Base-by-base conservation (phyloP, 208 protist species). In the Porcisia deanei region DNA sequence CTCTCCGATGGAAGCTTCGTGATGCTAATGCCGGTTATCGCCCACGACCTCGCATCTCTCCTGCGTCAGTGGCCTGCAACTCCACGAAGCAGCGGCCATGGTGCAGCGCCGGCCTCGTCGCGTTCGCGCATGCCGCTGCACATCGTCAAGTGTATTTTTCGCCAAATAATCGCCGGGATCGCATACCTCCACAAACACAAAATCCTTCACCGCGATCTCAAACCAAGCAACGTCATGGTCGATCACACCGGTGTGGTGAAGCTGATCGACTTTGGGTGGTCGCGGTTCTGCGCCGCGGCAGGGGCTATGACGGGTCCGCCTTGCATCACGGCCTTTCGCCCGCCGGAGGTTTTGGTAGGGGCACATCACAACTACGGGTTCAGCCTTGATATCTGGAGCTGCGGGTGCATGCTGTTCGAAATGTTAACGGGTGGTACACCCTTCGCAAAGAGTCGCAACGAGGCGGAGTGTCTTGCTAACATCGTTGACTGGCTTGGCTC, bases 381-480 rank as follows among this genome's bases (percentile, higher is more conserved):
- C 30, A 80, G 95, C 34, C 91, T 99, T 52, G 98, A 99, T 77
- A 73, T 99, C 34, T 99, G 97, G 98, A 97, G 94, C 63, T 89
- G 86, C 54, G 99, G 97, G 34, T 99, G 98, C 83, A 98, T 99
- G 16, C 83, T 99, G 16, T 99, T 98, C 34, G 99, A 99, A 88
- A 91, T 99, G 77, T 77, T 99, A 34, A 87, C 99, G 0, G 98
- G 98, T 14, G 91, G 96, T 68, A 98, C 96, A 18, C 68, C 77
- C 22, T 99, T 99, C 71, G 69, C 88, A 16, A 86, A 77, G 59
- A 91, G 83, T 34, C 73, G 81, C 25, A 84, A 75, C 66, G 91
- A 95, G 71, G 76, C 67, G 9, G 83, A 94, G 60, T 89, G 90
- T 18, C 74, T 92, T 43, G 75, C 76, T 49, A 86, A 82, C 73